Conservation (phyloP, 257 asterid genomes). For the Eustoma russellianum region DNA sequence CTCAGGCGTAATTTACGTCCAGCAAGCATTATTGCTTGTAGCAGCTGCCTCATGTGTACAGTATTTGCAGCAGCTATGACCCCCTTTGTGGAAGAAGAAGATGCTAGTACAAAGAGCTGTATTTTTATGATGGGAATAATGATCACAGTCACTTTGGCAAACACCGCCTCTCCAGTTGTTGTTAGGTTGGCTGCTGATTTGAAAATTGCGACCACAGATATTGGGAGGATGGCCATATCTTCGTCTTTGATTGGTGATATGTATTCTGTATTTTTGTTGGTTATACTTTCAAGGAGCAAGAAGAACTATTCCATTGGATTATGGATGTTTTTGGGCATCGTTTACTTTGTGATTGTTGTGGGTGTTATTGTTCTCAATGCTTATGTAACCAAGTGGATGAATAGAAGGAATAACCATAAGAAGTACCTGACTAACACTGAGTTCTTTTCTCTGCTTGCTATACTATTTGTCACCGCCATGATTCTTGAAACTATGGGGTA, state of each 20-base stretch:
- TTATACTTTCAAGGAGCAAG: slow-evolving; percentile 35
- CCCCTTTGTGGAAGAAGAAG: slow-evolving; percentile 55
- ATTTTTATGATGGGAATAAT: slow-evolving; percentile 40
- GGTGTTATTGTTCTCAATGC: slow-evolving; percentile 46
- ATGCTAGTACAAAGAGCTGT: slow-evolving; percentile 38
- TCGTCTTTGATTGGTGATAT: slow-evolving; percentile 63
- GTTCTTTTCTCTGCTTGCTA: slow-evolving; percentile 48
- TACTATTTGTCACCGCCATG: slow-evolving; percentile 64
- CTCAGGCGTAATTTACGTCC: slow-evolving; percentile 55
- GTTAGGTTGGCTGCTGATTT: slow-evolving; percentile 76
- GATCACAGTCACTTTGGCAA: slow-evolving; percentile 53
- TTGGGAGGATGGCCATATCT: slow-evolving; percentile 78
- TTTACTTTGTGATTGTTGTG: slow-evolving; percentile 33
- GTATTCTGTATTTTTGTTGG: slow-evolving; percentile 59
- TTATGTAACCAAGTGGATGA: slow-evolving; percentile 53
- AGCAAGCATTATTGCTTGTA: slow-evolving; percentile 53
- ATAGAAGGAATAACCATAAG: slow-evolving; percentile 58
- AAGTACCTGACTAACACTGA: slow-evolving; percentile 79
- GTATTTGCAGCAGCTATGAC: slow-evolving; percentile 65
- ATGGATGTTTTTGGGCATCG: slow-evolving; percentile 36
- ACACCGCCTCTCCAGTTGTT: slow-evolving; percentile 82
- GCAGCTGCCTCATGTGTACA: slow-evolving; percentile 57
- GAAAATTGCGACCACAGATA: slow-evolving; percentile 66
- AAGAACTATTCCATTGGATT: not conserved
- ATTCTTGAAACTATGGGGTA: slow-evolving; percentile 62